Percentiles rank a stretch among this genome's conserved stretches.
Conservation (phyloP, 768 basidiomycete species). For the Mrakia blollopis region DNA sequence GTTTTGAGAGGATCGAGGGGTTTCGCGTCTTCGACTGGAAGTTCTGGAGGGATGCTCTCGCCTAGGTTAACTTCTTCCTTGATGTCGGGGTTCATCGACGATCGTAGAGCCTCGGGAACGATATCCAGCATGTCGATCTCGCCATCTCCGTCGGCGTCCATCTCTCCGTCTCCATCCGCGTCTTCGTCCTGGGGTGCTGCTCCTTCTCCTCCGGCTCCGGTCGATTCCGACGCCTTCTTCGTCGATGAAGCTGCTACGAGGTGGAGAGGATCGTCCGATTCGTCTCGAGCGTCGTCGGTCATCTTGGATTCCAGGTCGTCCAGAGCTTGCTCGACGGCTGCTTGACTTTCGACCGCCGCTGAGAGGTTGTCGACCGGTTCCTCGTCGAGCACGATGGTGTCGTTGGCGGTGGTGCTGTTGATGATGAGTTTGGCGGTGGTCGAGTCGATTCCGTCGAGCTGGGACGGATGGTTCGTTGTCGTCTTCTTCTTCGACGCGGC, state of each 20-base stretch:
- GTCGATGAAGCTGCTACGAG: constrained; percentile 2
- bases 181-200: constrained; percentile 33
- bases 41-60: constrained; percentile 40
- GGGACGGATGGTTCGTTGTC: background rate
- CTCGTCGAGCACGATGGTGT: constrained; percentile 13
- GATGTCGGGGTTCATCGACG: background rate
- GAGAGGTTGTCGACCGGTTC: constrained; percentile 8
- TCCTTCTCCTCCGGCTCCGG: constrained; percentile 15
- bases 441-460: constrained; percentile 37
- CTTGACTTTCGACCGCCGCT: constrained; percentile 31
- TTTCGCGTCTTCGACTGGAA: constrained; percentile 41
- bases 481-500: background rate
- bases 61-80: constrained; percentile 5
- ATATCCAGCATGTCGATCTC: constrained; percentile 23
- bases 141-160: constrained; percentile 17
- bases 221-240: constrained; percentile 18
- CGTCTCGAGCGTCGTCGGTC: constrained; percentile 6
- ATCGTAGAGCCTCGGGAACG: background rate
- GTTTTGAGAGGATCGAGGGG: background rate
- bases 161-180: constrained; percentile 24
- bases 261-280: constrained; percentile 15
- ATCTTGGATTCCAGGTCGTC: constrained; percentile 15
- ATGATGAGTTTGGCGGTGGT: background rate
- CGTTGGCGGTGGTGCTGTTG: constrained; percentile 21
- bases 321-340: constrained; percentile 39